Conservation (phyloP, 306 rosid species). For the Ammopiptanthus mongolicus region DNA sequence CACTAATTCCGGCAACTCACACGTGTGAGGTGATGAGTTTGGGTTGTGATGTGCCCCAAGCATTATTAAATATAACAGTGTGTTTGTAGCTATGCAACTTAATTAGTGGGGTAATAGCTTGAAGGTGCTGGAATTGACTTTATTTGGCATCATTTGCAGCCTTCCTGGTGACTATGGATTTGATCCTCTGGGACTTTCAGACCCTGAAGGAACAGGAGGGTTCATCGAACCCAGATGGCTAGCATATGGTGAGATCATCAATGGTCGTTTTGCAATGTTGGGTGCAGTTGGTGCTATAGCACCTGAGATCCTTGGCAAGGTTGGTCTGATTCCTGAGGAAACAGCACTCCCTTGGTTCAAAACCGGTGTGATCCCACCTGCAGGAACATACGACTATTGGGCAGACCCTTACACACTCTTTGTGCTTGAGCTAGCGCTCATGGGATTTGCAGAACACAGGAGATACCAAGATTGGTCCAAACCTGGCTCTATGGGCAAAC, state of each 20-base stretch:
- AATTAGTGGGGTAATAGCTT: neutral
- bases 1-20: neutral
- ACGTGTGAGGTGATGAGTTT: neutral
- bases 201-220: slow-evolving; percentile 97
- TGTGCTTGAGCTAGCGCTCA: slow-evolving; percentile 66
- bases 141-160: slow-evolving; percentile 29
- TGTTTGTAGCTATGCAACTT: neutral
- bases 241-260: slow-evolving; percentile 89
- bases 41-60: too few relatives aligned
- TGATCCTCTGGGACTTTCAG: slow-evolving; percentile 93
- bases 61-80: too few relatives aligned
- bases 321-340: slow-evolving; percentile 72
- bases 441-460: slow-evolving; percentile 97
- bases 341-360: slow-evolving; percentile 97
- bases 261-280: slow-evolving; percentile 84
- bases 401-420: slow-evolving; percentile 90
- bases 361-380: slow-evolving; percentile 91
- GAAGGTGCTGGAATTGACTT: slow-evolving; percentile 11
- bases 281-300: slow-evolving; percentile 87
- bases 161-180: slow-evolving; percentile 97
- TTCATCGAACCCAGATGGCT: slow-evolving; percentile 94
- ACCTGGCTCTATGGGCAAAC: slow-evolving; percentile 82
- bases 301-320: slow-evolving; percentile 72
- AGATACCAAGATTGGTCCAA: slow-evolving; percentile 88
- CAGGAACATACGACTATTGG: slow-evolving; percentile 90